These are phyloP conservation scores for Ogataea corticis DNA, from an alignment of 805 yeast genomes.

Conservation along the genomic window DNA sequence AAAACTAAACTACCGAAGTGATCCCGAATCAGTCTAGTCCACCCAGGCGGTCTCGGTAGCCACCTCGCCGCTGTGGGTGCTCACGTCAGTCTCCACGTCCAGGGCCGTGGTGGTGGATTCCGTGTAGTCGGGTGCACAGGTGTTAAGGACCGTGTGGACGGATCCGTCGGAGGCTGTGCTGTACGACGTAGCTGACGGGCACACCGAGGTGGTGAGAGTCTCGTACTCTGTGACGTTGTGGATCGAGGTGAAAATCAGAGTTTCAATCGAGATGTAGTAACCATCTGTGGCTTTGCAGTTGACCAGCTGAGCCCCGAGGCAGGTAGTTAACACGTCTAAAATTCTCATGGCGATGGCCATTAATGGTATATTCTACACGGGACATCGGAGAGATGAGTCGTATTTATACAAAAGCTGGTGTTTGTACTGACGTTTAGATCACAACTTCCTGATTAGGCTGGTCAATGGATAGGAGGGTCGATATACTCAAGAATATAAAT, in stretches of 20 bases:
- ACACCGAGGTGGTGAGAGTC: conserved; percentile 7
- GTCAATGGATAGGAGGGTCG: background rate
- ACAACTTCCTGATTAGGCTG: background rate
- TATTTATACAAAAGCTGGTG: background rate
- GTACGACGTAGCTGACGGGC: conserved; percentile 7
- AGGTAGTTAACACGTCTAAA: background rate
- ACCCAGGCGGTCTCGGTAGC: conserved; percentile 13
- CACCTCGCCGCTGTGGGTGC: conserved; percentile 6
- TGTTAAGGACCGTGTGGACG: conserved; percentile 15
- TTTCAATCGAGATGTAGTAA: conserved; percentile 5
- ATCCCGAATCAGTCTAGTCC: background rate
- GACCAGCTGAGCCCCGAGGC: background rate
- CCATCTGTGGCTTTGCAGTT: conserved; percentile 2
- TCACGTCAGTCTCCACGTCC: conserved; percentile 1
- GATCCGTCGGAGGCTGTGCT: conserved; percentile 5
- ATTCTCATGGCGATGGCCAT: background rate
- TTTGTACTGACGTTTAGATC: background rate
- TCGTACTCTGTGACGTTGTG: conserved; percentile 13
- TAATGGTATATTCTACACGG: background rate
- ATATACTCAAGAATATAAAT: background rate
- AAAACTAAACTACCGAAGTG: too few relatives aligned
- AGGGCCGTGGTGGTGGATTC: conserved; percentile 7
- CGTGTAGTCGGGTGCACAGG: conserved; percentile 22
- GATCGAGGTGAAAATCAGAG: conserved; percentile 7
- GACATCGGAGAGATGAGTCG: background rate